A percentile compares a stretch with the other conserved stretches of the same genome.
These are phyloP conservation scores for Orobanche coerulescens DNA, from an alignment of 257 asterid genomes.

Conservation along the genomic window DNA sequence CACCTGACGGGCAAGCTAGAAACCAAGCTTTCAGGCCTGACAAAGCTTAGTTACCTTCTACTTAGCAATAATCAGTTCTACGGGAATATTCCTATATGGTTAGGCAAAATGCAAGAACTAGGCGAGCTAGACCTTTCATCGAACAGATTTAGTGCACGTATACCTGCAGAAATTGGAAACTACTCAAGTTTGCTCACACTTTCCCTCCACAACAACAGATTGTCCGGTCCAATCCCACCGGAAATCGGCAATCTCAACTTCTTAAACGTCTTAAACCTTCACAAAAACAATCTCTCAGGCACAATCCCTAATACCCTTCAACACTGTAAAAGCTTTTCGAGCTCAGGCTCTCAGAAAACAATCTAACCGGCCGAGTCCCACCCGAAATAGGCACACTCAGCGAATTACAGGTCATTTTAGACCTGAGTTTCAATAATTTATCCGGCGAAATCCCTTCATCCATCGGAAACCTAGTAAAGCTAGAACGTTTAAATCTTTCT, in stretches of 20 bases:
- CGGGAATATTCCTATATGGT: conserved; percentile 57
- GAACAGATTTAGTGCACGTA: conserved; percentile 51
- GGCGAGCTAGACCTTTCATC: conserved; percentile 82
- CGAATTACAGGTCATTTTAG: conserved; percentile 73
- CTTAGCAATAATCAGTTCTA: conserved; percentile 49
- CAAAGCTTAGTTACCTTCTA: conserved; percentile 54
- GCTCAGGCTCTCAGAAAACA: conserved; percentile 69
- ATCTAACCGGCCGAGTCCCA: conserved; percentile 58
- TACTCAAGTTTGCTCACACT: conserved; percentile 59
- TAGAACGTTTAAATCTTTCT: conserved; percentile 72
- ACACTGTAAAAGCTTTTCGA: conserved; percentile 74
- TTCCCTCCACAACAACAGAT: conserved; percentile 45
- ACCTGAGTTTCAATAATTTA: conserved; percentile 63
- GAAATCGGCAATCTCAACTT: conserved; percentile 66
- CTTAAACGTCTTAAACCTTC: conserved; percentile 66
- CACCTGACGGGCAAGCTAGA: conserved; percentile 44
- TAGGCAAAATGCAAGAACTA: conserved; percentile 54
- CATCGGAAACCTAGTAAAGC: conserved; percentile 57
- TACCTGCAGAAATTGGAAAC: conserved; percentile 64
- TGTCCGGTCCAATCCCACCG: conserved; percentile 60
- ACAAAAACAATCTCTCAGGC: conserved; percentile 58
- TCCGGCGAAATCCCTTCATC: conserved; percentile 68
- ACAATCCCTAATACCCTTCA: conserved; percentile 51
- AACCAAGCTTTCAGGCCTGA: conserved; percentile 41
- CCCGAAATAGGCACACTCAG: conserved; percentile 51